These are phyloP conservation scores for Strobilomyces dryophilus DNA, from an alignment of 768 basidiomycete genomes.

Conservation along the genomic window DNA sequence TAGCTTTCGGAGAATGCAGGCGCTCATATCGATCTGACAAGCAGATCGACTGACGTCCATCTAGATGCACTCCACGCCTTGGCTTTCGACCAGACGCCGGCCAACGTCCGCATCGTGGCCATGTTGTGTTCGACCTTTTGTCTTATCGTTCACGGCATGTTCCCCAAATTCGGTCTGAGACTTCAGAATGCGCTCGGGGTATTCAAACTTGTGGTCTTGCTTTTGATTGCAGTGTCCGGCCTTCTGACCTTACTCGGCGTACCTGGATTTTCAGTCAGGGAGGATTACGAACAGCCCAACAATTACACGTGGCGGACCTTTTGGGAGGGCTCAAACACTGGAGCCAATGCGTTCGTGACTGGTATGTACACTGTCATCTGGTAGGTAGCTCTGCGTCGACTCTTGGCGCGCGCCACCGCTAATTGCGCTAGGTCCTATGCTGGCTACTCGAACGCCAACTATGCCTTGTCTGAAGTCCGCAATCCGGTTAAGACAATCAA, in stretches of 20 bases:
- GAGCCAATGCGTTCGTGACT: conserved; percentile 55
- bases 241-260: conserved; percentile 46
- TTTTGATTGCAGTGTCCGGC: conserved; percentile 50
- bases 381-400: conserved; percentile 29
- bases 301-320: conserved; percentile 59
- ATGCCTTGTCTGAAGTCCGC: conserved; percentile 64
- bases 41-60: background rate
- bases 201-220: conserved; percentile 57
- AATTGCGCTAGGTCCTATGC: conserved; percentile 52
- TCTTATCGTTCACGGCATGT: conserved; percentile 52
- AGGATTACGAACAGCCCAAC: conserved; percentile 48
- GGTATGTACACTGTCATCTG: conserved; percentile 71
- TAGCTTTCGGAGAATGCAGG: conserved; percentile 74
- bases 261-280: conserved; percentile 45
- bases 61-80: conserved; percentile 60
- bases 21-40: background rate
- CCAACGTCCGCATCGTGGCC: conserved; percentile 48
- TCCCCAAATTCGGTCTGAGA: conserved; percentile 51
- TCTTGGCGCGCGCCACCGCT: background rate
- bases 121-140: conserved; percentile 54
- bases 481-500: conserved; percentile 71
- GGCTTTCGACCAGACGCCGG: conserved; percentile 39
- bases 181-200: conserved; percentile 61
- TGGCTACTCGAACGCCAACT: conserved; percentile 74
- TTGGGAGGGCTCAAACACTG: conserved; percentile 59